A percentile compares a stretch with the other conserved stretches of the same genome.
phyloP scores from a whole-genome alignment of 495 filamentous ascomycete species.

The Aspergillus homomorphus region DNA sequence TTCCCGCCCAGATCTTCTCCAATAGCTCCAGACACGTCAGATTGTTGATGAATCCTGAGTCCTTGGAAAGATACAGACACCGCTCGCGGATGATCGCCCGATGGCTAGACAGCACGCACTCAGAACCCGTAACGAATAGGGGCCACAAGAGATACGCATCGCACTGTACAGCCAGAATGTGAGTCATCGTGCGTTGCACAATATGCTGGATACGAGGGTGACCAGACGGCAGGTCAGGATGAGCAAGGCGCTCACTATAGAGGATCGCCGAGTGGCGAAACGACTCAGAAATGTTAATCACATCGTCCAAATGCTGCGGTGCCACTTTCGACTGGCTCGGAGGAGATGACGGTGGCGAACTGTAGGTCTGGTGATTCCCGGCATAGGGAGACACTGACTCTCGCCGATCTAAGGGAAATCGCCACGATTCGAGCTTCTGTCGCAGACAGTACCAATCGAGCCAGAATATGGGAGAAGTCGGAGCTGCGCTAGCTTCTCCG shows the following conservation, averaged over 20 bases:
- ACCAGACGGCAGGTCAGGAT: constrained; percentile 68
- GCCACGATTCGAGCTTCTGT: constrained; percentile 74
- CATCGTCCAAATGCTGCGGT: constrained; percentile 46
- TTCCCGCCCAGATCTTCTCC: constrained; percentile 75
- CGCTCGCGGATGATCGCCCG: constrained; percentile 72
- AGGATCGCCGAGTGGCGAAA: constrained; percentile 88
- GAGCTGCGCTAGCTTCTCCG: constrained; percentile 22
- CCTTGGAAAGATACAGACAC: constrained; percentile 80
- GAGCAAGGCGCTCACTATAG: constrained; percentile 85
- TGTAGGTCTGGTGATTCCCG: constrained; percentile 29
- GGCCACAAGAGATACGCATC: constrained; percentile 95
- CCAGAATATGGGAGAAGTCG: constrained; percentile 65
- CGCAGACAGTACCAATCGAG: constrained; percentile 80
- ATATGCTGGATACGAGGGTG: constrained; percentile 81
- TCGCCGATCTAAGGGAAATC: constrained; percentile 54
- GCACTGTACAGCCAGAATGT: constrained; percentile 72
- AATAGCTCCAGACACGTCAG: constrained; percentile 79
- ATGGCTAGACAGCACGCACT: constrained; percentile 81
- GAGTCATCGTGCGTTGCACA: constrained; percentile 74
- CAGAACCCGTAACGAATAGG: constrained; percentile 84
- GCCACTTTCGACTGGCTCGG: constrained; percentile 29
- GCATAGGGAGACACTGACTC: constrained; percentile 23
- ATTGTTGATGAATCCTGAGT: constrained; percentile 91
- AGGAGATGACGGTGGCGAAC: constrained; percentile 31
- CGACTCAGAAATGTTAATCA: constrained; percentile 72